Percentiles rank a stretch among this genome's conserved stretches.
Evolutionary conservation across 2,329 filamentous ascomycete genomes (phyloP).

Genomic region (Colletotrichum sp.): DNA sequence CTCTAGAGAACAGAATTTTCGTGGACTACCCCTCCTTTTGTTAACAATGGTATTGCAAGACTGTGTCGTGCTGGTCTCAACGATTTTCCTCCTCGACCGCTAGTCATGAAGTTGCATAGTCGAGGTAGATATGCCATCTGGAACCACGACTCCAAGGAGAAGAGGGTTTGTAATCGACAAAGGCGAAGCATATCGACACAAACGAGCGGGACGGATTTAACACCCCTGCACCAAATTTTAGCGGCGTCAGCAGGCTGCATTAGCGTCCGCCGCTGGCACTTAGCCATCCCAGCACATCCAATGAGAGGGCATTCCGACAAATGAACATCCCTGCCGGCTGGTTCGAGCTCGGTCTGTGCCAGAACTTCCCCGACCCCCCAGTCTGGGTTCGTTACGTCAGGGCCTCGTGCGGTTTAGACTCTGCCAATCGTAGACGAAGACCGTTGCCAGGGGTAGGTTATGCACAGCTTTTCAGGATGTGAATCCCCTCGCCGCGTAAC

Average conservation of each 20-base stretch:
- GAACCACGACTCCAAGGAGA: background rate
- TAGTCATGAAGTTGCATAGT: background rate
- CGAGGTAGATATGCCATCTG: background rate
- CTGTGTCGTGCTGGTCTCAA: background rate
- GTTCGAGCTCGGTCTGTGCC: background rate
- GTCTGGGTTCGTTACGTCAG: background rate
- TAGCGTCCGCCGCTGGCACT: slow-evolving; percentile 2
- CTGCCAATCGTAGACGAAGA: background rate
- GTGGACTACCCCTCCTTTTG: background rate
- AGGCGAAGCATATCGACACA: background rate
- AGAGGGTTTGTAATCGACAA: background rate
- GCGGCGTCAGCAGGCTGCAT: slow-evolving; percentile 17
- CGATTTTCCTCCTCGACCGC: background rate
- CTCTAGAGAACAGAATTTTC: background rate
- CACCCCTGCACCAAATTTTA: background rate
- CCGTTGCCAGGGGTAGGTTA: background rate
- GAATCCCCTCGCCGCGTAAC: background rate
- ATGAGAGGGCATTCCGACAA: background rate
- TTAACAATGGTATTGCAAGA: background rate
- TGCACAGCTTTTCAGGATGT: background rate
- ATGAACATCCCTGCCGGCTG: background rate
- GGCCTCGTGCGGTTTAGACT: background rate
- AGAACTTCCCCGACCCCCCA: background rate
- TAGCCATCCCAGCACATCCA: background rate
- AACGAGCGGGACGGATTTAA: background rate